Evolutionary conservation across 179 eudicot species (phyloP).

Genomic region (Heliamphora ciliata): DNA sequence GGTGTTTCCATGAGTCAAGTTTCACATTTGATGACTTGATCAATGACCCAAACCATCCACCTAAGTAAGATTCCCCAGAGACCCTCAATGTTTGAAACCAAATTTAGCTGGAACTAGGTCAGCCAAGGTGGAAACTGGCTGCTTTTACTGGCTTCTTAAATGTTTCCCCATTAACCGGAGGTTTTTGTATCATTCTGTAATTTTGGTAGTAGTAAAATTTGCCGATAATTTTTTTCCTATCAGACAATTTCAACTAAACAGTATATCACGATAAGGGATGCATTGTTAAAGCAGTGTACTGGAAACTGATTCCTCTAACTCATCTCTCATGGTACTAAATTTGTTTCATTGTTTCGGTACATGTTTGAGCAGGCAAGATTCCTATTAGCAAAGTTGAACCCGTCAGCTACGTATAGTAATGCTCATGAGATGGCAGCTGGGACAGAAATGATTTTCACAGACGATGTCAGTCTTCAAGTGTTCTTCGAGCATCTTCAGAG

Average conservation of each 20-base stretch:
- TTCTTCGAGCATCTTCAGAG: conserved; percentile 93
- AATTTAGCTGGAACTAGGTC: not conserved
- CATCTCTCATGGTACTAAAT: not conserved
- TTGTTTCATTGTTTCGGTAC: conserved; percentile 6
- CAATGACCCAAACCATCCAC: too few species aligned
- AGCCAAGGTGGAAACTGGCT: not conserved
- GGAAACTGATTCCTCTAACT: not conserved
- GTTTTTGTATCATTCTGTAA: not conserved
- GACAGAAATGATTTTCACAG: conserved; percentile 92
- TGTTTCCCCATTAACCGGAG: not conserved
- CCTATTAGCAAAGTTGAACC: conserved; percentile 86
- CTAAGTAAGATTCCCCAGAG: too few species aligned
- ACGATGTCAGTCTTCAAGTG: conserved; percentile 93
- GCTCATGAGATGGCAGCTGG: conserved; percentile 70
- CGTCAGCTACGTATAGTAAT: conserved; percentile 84
- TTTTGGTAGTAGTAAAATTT: not conserved
- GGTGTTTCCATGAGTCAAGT: too few species aligned
- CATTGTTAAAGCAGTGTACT: not conserved
- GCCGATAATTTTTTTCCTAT: not conserved
- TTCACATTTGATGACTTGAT: too few species aligned
- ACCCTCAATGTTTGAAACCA: not conserved
- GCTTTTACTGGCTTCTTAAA: not conserved
- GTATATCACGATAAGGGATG: not conserved
- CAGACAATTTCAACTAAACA: not conserved
- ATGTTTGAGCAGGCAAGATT: conserved; percentile 79